Evolutionary conservation across 306 rosid species (phyloP).

Genomic region (Canavalia gladiata): DNA sequence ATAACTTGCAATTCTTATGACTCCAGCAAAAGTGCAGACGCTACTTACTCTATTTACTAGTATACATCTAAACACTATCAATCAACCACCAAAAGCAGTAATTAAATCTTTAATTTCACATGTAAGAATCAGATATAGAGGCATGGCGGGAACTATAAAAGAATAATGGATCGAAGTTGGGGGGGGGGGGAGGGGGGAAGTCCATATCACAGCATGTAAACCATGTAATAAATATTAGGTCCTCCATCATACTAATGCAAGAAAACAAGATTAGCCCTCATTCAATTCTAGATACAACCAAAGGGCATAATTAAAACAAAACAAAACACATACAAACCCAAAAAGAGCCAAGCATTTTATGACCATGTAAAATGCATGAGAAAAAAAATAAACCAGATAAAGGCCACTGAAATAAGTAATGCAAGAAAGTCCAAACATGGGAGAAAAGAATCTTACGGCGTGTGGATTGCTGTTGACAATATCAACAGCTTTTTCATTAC

Average conservation of each 20-base stretch:
- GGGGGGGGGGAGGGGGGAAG: background rate
- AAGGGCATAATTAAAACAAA: conserved; percentile 4
- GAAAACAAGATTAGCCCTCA: background rate
- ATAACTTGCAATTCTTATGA: conserved; percentile 4
- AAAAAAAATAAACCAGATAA: background rate
- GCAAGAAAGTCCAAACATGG: conserved; percentile 20
- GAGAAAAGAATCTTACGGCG: conserved; percentile 57
- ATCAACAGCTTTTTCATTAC: conserved; percentile 86
- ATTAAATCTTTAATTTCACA: background rate
- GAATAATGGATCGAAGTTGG: conserved; percentile 1
- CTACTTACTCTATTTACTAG: background rate
- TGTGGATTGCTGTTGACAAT: conserved; percentile 83
- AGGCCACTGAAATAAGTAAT: background rate
- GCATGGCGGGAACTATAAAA: background rate
- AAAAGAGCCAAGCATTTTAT: conserved; percentile 7
- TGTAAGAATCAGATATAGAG: conserved; percentile 21
- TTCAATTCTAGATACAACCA: conserved; percentile 28
- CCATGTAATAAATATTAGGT: background rate
- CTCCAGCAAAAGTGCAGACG: conserved; percentile 10
- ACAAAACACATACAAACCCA: background rate
- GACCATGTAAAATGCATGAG: background rate
- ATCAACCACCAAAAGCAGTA: conserved; percentile 5
- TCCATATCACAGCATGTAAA: background rate
- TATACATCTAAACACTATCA: conserved; percentile 13
- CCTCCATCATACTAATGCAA: background rate